Conservation (phyloP, 345 rosid species). For the Camelina hispida region DNA sequence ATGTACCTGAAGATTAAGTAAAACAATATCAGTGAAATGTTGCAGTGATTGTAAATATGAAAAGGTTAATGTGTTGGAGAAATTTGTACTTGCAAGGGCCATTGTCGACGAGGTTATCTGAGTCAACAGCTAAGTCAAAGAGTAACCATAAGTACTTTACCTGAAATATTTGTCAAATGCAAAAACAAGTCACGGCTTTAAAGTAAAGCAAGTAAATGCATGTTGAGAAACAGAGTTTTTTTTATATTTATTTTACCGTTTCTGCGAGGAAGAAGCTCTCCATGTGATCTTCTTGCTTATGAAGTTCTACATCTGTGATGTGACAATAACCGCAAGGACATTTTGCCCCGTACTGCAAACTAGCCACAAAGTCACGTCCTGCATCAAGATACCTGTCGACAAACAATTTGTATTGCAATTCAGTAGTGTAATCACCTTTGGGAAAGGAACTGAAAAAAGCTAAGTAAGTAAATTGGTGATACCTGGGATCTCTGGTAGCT, state of each 20-base stretch:
- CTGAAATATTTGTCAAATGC: conserved; percentile 48
- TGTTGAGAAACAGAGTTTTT: conserved; percentile 25
- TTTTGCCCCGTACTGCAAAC: conserved; percentile 93
- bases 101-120: conserved; percentile 93
- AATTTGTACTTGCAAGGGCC: conserved; percentile 96
- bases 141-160: conserved; percentile 98
- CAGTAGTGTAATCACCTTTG: conserved; percentile 8
- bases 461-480: conserved; percentile 7
- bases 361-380: conserved; percentile 93
- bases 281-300: conserved; percentile 91
- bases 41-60: neutral
- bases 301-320: conserved; percentile 89
- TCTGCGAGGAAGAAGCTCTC: conserved; percentile 99
- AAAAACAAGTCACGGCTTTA: conserved; percentile 22
- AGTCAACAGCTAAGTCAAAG: conserved; percentile 87
- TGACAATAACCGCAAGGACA: conserved; percentile 99
- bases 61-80: neutral
- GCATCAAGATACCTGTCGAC: conserved; percentile 79
- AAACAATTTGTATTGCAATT: neutral
- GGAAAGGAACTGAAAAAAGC: neutral
- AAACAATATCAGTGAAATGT: conserved; percentile 16
- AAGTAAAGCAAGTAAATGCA: conserved; percentile 6
- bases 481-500: conserved; percentile 96
- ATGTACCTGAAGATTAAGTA: conserved; percentile 57
- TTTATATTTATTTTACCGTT: conserved; percentile 52